phyloP scores from a whole-genome alignment of 2,329 filamentous ascomycete genomes.

The Botrytis porri region DNA sequence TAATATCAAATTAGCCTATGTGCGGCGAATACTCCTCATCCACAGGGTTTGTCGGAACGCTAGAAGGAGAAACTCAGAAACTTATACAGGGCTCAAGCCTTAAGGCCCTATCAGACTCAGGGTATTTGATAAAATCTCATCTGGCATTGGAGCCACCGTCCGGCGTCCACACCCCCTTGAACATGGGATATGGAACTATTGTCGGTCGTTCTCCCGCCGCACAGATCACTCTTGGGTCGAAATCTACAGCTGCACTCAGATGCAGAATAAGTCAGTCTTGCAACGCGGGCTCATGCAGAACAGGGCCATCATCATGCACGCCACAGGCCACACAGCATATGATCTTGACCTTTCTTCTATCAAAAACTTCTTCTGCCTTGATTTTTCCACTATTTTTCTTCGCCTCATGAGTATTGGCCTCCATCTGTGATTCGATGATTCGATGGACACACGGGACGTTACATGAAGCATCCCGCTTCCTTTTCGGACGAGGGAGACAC shows the following conservation, averaged over 20 bases:
- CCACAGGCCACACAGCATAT: slow-evolving; percentile 18
- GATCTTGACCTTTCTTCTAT: neutral
- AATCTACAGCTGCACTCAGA: slow-evolving; percentile 15
- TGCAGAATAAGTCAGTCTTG: slow-evolving; percentile 13
- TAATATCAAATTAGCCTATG: slow-evolving; percentile 2
- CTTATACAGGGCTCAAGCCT: slow-evolving; percentile 4
- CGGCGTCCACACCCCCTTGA: neutral
- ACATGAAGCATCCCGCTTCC: slow-evolving; percentile 4
- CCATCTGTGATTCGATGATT: neutral
- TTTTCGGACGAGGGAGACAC: neutral
- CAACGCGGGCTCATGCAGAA: slow-evolving; percentile 13
- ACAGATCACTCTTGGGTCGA: slow-evolving; percentile 19
- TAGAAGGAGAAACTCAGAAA: neutral
- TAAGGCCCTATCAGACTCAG: slow-evolving; percentile 3
- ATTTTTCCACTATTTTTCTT: neutral
- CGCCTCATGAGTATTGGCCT: neutral
- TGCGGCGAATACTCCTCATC: neutral
- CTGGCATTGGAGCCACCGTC: neutral
- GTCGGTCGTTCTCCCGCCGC: slow-evolving; percentile 14
- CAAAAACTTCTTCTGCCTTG: neutral
- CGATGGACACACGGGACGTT: neutral
- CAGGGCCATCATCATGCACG: slow-evolving; percentile 9
- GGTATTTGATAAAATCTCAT: neutral
- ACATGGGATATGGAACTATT: slow-evolving; percentile 6
- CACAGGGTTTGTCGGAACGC: neutral